Evolutionary conservation across 2,329 filamentous ascomycete species (phyloP), one percentile per base, ranked within the genome.

Genomic region (Scedosporium aurantiacum): DNA sequence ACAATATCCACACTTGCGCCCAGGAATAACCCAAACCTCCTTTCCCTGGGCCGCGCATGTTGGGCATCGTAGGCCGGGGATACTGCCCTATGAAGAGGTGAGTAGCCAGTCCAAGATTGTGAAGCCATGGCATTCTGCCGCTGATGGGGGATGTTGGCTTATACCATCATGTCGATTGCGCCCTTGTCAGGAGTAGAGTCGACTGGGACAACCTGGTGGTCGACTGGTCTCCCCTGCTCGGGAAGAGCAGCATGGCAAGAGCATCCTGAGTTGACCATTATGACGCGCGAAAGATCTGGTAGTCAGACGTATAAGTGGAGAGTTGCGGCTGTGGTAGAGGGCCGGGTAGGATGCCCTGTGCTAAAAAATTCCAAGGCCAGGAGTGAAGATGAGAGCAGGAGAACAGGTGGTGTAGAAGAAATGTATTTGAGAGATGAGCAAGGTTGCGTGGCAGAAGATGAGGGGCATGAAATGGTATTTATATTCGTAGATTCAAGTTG

Each of bases 1-100:
- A 69, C 79, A 82, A 65, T 78, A 76, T 37, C 76, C 75, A 66
- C 80, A 83, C 58, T 72, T 71, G 62, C 78, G 75, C 60, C 80
- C 80, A 37, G 79, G 79, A 63, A 82, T 79, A 25, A 83, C 80
- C 80, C 80, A 83, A 52, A 79, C 78, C 66, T 82, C 80, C 63
- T 77, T 73, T 63, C 80, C 80, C 55, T 73, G 71, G 50, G 71
- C 68, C 58, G 75, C 74, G 65, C 80, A 83, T 4, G 75, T 81
- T 57, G 79, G 79, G 68, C 80, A 83, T 66, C 75, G 73, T 27
- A 81, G 78, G 8, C 80, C 80, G 4, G 80, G 76, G 63, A 81
- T 75, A n/a, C 50, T 63, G 23, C 63, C 63, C 62, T 63, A 40
- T 32, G 2, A n/a, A 56, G 47, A 5, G 16, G 32, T 61, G 32